A percentile compares a stretch with the other conserved stretches of the same genome.
Evolutionary conservation across 2,329 filamentous ascomycete species (phyloP).

Genomic region (Talaromyces sp.): DNA sequence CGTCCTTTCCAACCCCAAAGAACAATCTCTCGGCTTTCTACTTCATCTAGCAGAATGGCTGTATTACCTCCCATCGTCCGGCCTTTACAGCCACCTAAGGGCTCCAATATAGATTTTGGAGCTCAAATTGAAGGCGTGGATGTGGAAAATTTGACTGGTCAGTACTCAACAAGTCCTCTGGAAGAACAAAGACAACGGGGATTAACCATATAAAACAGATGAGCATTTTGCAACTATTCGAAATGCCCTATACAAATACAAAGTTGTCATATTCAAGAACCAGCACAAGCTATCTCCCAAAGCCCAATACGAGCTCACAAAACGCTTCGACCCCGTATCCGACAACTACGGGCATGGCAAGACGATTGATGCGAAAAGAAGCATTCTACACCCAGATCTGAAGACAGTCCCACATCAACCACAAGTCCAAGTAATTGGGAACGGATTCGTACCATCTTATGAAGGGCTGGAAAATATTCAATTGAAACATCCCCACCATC

Average conservation of each 20-base stretch:
- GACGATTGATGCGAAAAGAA: slow-evolving; percentile 67
- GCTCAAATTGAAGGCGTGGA: slow-evolving; percentile 61
- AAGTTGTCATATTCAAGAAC: slow-evolving; percentile 71
- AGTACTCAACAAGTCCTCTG: slow-evolving; percentile 25
- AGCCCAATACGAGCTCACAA: slow-evolving; percentile 74
- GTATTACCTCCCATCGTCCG: slow-evolving; percentile 21
- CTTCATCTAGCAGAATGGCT: too few relatives aligned
- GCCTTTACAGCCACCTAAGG: slow-evolving; percentile 27
- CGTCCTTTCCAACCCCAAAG: neutral
- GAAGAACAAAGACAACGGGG: neutral
- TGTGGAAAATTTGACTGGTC: slow-evolving; percentile 65
- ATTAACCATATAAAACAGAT: slow-evolving; percentile 46
- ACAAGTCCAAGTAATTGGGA: slow-evolving; percentile 79
- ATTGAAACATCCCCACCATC: slow-evolving; percentile 75
- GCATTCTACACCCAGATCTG: slow-evolving; percentile 74
- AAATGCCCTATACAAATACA: slow-evolving; percentile 67
- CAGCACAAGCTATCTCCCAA: slow-evolving; percentile 66
- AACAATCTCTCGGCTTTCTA: too few relatives aligned
- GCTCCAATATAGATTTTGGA: slow-evolving; percentile 59
- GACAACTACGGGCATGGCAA: slow-evolving; percentile 75
- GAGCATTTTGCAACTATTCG: slow-evolving; percentile 66
- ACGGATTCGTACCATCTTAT: slow-evolving; percentile 69
- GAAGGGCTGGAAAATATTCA: slow-evolving; percentile 70
- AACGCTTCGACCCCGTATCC: slow-evolving; percentile 69
- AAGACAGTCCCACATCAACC: slow-evolving; percentile 81